A percentile compares a stretch with the other conserved stretches of the same genome.
Conservation (phyloP, 768 basidiomycete species). For the Suillus placidus region DNA sequence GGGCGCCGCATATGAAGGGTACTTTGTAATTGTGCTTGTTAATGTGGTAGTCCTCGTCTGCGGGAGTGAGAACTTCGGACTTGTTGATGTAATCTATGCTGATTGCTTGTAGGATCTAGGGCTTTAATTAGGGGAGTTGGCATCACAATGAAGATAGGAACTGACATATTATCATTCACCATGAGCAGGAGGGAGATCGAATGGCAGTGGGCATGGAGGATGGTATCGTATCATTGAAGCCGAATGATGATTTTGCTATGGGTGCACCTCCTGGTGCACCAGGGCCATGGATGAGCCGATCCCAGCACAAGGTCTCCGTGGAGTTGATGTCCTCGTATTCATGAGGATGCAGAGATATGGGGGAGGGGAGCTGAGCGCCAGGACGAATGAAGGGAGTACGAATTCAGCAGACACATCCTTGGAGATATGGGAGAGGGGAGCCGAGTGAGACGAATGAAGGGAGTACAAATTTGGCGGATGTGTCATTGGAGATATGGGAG, state of each 20-base stretch:
- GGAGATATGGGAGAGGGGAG: constrained; percentile 17
- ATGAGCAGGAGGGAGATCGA: too few species aligned
- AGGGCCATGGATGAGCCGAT: constrained; percentile 54
- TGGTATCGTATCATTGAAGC: too few species aligned
- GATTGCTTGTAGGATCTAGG: constrained; percentile 87
- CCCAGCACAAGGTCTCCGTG: constrained; percentile 29
- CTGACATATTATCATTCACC: too few species aligned
- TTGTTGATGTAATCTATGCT: constrained; percentile 95
- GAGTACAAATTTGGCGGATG: constrained; percentile 36
- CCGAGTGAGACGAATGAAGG: constrained; percentile 20
- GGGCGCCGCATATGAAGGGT: too few species aligned
- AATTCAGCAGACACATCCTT: constrained; percentile 40
- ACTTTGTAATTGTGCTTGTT: too few species aligned
- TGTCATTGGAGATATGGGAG: constrained; percentile 54
- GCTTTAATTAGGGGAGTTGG: background rate
- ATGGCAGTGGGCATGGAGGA: too few species aligned
- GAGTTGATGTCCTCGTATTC: constrained; percentile 19
- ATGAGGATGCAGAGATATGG: background rate
- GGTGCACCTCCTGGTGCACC: constrained; percentile 92
- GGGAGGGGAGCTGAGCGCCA: background rate
- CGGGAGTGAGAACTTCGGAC: too few species aligned
- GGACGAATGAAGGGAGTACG: constrained; percentile 26
- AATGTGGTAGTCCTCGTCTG: too few species aligned
- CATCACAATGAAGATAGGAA: background rate
- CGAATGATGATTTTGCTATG: constrained; percentile 87